Base-by-base conservation (phyloP, 805 yeast species). In the Lachancea thermotolerans region DNA sequence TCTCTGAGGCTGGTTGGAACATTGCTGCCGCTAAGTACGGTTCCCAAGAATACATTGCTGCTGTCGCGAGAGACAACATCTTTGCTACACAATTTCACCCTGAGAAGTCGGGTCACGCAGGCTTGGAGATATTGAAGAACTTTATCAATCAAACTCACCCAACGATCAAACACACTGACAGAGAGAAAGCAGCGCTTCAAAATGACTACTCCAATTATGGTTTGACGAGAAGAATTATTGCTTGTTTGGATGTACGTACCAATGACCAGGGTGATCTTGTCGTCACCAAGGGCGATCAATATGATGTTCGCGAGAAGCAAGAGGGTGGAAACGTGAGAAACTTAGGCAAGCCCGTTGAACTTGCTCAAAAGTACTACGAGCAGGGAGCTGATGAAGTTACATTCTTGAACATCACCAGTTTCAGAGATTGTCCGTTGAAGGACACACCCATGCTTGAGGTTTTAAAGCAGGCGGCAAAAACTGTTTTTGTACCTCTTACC, bases 331-430 rank as follows among this genome's bases (percentile, higher is more conserved):
- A 78, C 51, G 97, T 93, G 25, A 78, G 97, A 63, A 93, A 93
- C 61, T 71, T 93, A 48, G 99, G 99, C 14, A 93, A 95, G 64
- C 99, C 99, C 1, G 96, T 93, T 0, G 87, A 87, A 59, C 70
- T 93, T 64, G 99, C 99, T 2, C 83, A 88, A 53, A 81, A 81
- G 56, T 93, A 93, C 62, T 93, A 86, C 59, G 68, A 74, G 33
- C 97, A 93, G 67, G 99, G 99, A 27, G 98, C 99, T 0, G 99
- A 93, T 62, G 99, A 93, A 65, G 81, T 93, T 30, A 91, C 98
- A 0, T 93, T 93, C 56, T 73, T 93, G 54, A 93, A 93, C 61
- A 93, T 93, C 56, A 95, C 99, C 0, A 89, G 97, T 3, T 93
- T 93, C 69, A 77, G 98, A 64, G 87, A 90, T 66, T 88, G 95